These are phyloP conservation scores for Mortierella sp. DNA, from an alignment of 371 early-diverging fungal species.

Conservation along the genomic window DNA sequence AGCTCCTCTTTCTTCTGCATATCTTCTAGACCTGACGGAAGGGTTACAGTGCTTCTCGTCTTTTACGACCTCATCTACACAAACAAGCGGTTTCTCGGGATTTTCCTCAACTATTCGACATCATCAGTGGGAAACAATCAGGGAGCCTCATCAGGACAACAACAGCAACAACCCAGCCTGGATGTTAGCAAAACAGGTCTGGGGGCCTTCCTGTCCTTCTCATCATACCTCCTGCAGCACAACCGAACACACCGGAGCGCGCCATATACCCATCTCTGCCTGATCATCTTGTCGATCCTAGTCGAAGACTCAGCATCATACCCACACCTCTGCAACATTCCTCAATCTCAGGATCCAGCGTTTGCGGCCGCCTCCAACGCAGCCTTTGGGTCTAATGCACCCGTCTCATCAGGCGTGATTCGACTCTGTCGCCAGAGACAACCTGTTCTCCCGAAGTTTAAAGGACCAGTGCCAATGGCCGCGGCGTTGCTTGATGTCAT, in stretches of 20 bases:
- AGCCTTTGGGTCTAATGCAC: constrained; percentile 1
- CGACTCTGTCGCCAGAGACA: constrained; percentile 59
- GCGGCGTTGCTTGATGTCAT: constrained; percentile 62
- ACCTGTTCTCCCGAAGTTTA: constrained; percentile 63
- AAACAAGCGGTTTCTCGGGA: constrained; percentile 46
- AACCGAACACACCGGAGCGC: constrained; percentile 62
- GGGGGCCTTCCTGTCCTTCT: constrained; percentile 59
- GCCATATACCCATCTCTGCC: constrained; percentile 61
- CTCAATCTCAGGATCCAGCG: constrained; percentile 35
- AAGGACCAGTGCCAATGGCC: constrained; percentile 60
- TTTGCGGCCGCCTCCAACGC: background rate
- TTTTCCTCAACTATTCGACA: constrained; percentile 35
- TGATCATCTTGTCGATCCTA: constrained; percentile 60
- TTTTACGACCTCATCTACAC: constrained; percentile 65
- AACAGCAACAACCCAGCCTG: constrained; percentile 13
- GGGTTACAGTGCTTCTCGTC: constrained; percentile 61
- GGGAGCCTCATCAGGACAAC: constrained; percentile 17
- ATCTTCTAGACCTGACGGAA: constrained; percentile 60
- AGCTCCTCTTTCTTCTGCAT: background rate
- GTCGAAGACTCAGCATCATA: constrained; percentile 57
- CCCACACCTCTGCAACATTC: constrained; percentile 40
- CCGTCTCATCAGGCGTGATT: constrained; percentile 4
- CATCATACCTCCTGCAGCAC: constrained; percentile 66
- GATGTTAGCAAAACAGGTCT: constrained; percentile 45
- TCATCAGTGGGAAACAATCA: constrained; percentile 14